These are phyloP conservation scores for Leccinum subatratum DNA, from an alignment of 1,284 basidiomycete genomes.

Conservation along the genomic window DNA sequence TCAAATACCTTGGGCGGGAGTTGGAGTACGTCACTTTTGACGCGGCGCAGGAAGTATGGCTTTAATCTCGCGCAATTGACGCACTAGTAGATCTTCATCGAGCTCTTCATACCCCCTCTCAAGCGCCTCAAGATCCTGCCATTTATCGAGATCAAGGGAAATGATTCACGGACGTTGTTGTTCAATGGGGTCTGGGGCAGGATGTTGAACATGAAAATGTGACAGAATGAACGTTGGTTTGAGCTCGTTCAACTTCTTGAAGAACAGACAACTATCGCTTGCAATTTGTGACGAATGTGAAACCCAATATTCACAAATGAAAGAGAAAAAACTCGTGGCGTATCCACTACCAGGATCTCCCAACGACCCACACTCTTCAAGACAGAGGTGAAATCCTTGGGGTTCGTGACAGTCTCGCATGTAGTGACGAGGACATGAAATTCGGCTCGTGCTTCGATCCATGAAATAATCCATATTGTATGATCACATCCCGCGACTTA, in stretches of 20 bases:
- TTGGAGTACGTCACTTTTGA: conserved; percentile 89
- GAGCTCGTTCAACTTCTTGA: conserved; percentile 77
- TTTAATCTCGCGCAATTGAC: conserved; percentile 72
- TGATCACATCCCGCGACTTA: conserved; percentile 76
- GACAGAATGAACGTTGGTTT: conserved; percentile 44
- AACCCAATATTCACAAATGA: not conserved
- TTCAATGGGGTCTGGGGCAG: conserved; percentile 84
- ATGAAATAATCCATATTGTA: conserved; percentile 79
- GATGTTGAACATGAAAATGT: too few relatives aligned
- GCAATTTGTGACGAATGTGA: conserved; percentile 55
- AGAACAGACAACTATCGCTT: conserved; percentile 74
- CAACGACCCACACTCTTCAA: conserved; percentile 83
- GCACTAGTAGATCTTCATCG: conserved; percentile 71
- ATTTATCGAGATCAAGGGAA: conserved; percentile 82
- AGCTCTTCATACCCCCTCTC: conserved; percentile 72
- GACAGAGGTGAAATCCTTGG: conserved; percentile 63
- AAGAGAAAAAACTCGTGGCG: conserved; percentile 52
- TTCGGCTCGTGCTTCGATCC: conserved; percentile 50
- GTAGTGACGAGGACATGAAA: conserved; percentile 85
- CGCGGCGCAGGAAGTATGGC: conserved; percentile 89
- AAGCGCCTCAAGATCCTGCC: conserved; percentile 68
- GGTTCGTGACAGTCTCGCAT: conserved; percentile 72
- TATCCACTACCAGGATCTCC: conserved; percentile 90
- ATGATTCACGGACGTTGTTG: conserved; percentile 92
- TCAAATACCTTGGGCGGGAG: conserved; percentile 79